Percentiles rank a stretch among this genome's conserved stretches.
phyloP scores from a whole-genome alignment of 2,329 filamentous ascomycete genomes.

The Harringtonia aguacate region DNA sequence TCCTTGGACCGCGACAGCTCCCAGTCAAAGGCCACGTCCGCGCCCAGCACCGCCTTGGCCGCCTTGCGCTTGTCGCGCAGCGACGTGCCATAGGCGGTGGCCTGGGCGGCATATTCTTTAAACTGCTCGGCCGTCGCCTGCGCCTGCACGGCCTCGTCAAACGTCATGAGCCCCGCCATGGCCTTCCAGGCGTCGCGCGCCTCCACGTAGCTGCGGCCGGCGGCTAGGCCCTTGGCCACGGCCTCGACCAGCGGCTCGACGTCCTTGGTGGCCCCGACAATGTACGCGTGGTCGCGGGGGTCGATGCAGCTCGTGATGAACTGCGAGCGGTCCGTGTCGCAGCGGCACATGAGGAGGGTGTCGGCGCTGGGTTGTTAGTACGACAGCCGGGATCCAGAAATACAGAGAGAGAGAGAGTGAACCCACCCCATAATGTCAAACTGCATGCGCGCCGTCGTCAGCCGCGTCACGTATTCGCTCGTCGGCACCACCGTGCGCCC shows the following conservation, averaged over 20 bases:
- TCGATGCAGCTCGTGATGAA: constrained; percentile 28
- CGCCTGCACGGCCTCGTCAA: constrained; percentile 1
- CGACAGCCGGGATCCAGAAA: too few species aligned
- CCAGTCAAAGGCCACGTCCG: constrained; percentile 10
- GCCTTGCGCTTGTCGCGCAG: neutral
- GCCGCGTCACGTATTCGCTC: constrained; percentile 23
- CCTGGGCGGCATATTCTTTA: neutral
- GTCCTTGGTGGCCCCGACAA: constrained; percentile 23
- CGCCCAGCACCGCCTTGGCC: constrained; percentile 1
- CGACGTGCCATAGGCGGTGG: neutral
- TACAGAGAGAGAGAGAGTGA: too few species aligned
- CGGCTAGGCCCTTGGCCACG: constrained; percentile 14
- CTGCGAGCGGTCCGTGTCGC: constrained; percentile 24
- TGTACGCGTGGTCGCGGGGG: constrained; percentile 25
- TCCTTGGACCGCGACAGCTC: constrained; percentile 8
- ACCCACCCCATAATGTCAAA: constrained; percentile 26
- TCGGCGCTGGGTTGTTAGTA: constrained; percentile 15
- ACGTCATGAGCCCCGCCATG: constrained; percentile 4
- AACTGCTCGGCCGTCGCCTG: neutral
- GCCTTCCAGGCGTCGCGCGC: constrained; percentile 11
- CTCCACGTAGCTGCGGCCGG: constrained; percentile 16
- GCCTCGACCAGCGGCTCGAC: constrained; percentile 18
- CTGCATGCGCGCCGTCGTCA: constrained; percentile 24
- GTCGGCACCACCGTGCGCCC: constrained; percentile 28
- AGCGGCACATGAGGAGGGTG: constrained; percentile 25